Conservation (phyloP, 208 protist genomes). For the Herpetomonas muscarum region DNA sequence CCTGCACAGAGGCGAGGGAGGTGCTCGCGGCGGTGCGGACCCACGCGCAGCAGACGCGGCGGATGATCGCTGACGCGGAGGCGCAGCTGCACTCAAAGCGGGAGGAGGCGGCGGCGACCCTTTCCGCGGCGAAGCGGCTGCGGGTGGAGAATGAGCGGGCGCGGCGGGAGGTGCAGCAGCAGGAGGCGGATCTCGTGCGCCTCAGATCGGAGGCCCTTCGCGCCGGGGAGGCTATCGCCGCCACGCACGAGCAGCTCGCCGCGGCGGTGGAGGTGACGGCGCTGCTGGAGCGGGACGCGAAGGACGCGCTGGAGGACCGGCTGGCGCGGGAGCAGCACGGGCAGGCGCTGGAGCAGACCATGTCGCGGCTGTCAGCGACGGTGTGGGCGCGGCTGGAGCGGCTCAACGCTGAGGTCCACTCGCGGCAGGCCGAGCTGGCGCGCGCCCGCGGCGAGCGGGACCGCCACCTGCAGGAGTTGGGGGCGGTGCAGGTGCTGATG, state of each 20-base stretch:
- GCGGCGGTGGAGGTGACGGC: slow-evolving; percentile 7
- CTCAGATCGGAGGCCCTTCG: not conserved
- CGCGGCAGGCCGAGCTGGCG: slow-evolving; percentile 14
- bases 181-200: not conserved
- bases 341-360: slow-evolving; percentile 33
- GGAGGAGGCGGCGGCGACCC: slow-evolving; percentile 6
- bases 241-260: too few relatives aligned
- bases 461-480: slow-evolving; percentile 27
- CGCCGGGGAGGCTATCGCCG: too few relatives aligned
- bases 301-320: slow-evolving; percentile 26
- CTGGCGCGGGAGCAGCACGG: slow-evolving; percentile 30
- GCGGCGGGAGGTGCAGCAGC: not conserved
- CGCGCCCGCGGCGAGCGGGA: slow-evolving; percentile 27
- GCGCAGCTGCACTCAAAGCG: slow-evolving; percentile 13
- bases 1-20: slow-evolving; percentile 35
- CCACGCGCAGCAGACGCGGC: slow-evolving; percentile 26
- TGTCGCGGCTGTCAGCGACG: slow-evolving; percentile 23
- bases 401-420: slow-evolving; percentile 18
- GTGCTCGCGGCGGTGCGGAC: slow-evolving; percentile 29
- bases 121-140: slow-evolving; percentile 3
- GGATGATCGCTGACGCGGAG: slow-evolving; percentile 15
- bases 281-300: slow-evolving; percentile 29
- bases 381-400: slow-evolving; percentile 34
- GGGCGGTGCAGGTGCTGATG: slow-evolving; percentile 24
- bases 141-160: slow-evolving; percentile 3